Percentiles rank a stretch among this genome's conserved stretches.
phyloP scores from a whole-genome alignment of 1,139 yeast species.

The Suzukiozyma palmioleophila region DNA sequence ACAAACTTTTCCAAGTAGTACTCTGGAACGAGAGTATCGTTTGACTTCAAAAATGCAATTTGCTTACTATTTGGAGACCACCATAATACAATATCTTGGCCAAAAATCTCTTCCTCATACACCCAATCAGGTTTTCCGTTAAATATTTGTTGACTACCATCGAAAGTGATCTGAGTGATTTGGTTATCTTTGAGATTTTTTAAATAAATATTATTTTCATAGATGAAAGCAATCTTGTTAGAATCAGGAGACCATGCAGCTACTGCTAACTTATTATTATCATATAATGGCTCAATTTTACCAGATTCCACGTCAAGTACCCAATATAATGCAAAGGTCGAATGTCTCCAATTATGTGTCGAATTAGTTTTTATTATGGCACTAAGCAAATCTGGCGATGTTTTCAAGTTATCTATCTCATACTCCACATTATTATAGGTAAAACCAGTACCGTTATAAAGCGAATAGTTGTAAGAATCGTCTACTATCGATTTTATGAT shows the following conservation, averaged over 20 bases:
- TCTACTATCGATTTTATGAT: constrained; percentile 50
- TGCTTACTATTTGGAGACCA: constrained; percentile 55
- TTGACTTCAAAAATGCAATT: constrained; percentile 43
- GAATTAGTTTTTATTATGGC: constrained; percentile 55
- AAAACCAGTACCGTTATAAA: constrained; percentile 50
- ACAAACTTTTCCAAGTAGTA: constrained; percentile 52
- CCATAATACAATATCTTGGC: constrained; percentile 49
- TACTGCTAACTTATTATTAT: constrained; percentile 34
- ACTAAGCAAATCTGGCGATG: constrained; percentile 59
- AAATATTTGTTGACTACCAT: constrained; percentile 47
- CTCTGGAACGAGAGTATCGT: constrained; percentile 51
- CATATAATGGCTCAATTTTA: constrained; percentile 25
- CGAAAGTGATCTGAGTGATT: constrained; percentile 39
- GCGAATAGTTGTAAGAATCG: constrained; percentile 34
- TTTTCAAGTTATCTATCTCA: constrained; percentile 48
- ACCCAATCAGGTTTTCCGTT: constrained; percentile 64
- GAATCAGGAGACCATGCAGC: constrained; percentile 79
- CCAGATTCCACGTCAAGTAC: constrained; percentile 23
- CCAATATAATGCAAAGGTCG: constrained; percentile 67
- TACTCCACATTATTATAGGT: constrained; percentile 33
- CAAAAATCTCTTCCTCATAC: constrained; percentile 57
- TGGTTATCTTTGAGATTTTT: constrained; percentile 16
- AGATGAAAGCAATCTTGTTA: constrained; percentile 60
- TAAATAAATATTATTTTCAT: constrained; percentile 55
- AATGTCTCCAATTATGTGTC: constrained; percentile 69